A percentile compares a stretch with the other conserved stretches of the same genome.
These are phyloP conservation scores for Terfezia boudieri DNA, from an alignment of 495 filamentous ascomycete genomes.

Conservation along the genomic window DNA sequence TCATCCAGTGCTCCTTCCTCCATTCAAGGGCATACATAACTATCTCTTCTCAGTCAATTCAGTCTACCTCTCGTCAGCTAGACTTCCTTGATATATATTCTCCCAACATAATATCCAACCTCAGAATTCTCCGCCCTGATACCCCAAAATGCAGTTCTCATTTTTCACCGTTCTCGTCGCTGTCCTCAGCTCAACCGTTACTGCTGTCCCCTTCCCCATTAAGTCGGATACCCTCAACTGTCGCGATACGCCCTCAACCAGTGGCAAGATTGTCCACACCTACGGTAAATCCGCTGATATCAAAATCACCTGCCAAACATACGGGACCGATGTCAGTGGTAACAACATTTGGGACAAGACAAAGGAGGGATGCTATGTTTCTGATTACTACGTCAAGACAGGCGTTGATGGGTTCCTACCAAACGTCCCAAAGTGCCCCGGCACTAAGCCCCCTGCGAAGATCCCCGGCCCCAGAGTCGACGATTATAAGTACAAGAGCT, in stretches of 20 bases:
- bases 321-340: conserved; percentile 3
- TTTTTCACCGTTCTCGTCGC: too few species aligned
- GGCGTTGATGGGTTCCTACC: conserved; percentile 7
- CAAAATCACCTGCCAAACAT: conserved; percentile 15
- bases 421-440: conserved; percentile 1
- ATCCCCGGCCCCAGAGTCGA: conserved; percentile 10
- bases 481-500: conserved; percentile 14
- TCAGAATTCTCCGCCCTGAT: too few species aligned
- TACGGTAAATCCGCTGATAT: conserved; percentile 13
- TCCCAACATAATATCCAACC: too few species aligned
- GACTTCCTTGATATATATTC: too few species aligned
- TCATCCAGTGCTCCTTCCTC: too few species aligned
- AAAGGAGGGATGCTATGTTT: conserved; percentile 15
- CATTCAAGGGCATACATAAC: too few species aligned
- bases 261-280: conserved; percentile 6
- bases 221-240: conserved; percentile 12
- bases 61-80: too few species aligned
- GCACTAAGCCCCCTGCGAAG: not conserved
- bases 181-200: too few species aligned
- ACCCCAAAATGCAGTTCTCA: too few species aligned
- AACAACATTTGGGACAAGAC: conserved; percentile 20
- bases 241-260: conserved; percentile 13
- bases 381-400: conserved; percentile 14
- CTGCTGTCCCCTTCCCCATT: conserved; percentile 6
- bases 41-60: too few species aligned